Evolutionary conservation across 306 rosid genomes (phyloP), one percentile per base, ranked within the genome.

Genomic region (Hippophae tibetana): DNA sequence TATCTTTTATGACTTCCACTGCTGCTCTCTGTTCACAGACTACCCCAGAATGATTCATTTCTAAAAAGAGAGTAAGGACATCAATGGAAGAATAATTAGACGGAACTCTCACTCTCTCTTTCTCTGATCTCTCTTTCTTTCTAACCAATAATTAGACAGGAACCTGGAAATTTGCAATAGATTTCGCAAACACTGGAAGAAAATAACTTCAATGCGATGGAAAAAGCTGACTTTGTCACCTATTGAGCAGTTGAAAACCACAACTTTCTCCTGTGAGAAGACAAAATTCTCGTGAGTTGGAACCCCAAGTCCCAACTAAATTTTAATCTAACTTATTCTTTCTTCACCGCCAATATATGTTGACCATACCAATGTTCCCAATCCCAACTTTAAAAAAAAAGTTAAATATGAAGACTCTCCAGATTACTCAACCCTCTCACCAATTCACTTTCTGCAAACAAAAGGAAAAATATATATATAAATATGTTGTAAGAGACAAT

Each of bases 1-100:
- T 79, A 79, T 81, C 93, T 64, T 78, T 81, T 5, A 42, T 53
- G 56, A 82, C 57, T 63, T 85, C 83, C 66, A 82, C 78, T 9
- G 66, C 63, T 51, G 65, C 47, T 70, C 57, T 77, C 52, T 54
- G 67, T 44, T 62, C 71, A 57, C 57, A 72, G 54, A 64, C 72
- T 69, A 52, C 65, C 48, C 76, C 82, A 65, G 80, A 65, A 63
- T 61, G 68, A 67, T 56, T 72, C 93, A 82, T 82, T 64, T 68
- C 52, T 56, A 71, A 58, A 62, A 72, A 62, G 63, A 65, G 71
- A 70, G 43, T 31, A 58, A 46, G 61, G 60, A 53, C 49, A 63
- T 72, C 72, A 72, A 69, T 63, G 10, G 50, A 69, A 31, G 9
- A 68, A 71, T 56, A 46, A 76, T 31, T 2, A 31, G 38, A 61